Evolutionary conservation across 2,329 filamentous ascomycete genomes (phyloP).

Genomic region (Coleophoma eucalyptorum): DNA sequence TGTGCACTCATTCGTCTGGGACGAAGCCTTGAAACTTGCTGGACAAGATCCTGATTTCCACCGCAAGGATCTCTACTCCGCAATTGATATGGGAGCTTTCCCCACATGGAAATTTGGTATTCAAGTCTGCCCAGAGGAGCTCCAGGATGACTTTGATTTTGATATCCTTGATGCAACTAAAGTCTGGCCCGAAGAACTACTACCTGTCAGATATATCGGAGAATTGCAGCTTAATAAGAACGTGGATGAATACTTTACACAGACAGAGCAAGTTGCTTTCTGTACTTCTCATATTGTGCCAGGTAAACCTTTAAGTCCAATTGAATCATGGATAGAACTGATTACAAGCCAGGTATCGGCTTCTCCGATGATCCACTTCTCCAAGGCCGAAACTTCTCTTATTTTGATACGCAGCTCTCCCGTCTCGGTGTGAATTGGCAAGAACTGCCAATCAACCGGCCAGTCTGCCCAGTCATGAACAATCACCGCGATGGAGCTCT

Average conservation of each 20-base stretch:
- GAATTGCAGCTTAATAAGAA: conserved; percentile 77
- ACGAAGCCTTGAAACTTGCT: conserved; percentile 71
- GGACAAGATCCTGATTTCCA: conserved; percentile 81
- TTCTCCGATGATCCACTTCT: conserved; percentile 72
- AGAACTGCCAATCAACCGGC: conserved; percentile 73
- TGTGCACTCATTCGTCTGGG: conserved; percentile 69
- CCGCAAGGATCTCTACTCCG: conserved; percentile 70
- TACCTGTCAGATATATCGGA: conserved; percentile 75
- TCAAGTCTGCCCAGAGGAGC: conserved; percentile 69
- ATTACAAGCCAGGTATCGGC: conserved; percentile 52
- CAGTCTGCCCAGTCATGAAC: conserved; percentile 72
- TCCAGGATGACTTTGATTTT: conserved; percentile 77
- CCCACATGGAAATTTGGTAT: conserved; percentile 81
- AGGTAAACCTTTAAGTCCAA: conserved; percentile 58
- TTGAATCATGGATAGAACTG: too few species aligned
- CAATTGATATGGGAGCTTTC: conserved; percentile 67
- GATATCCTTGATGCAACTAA: conserved; percentile 85
- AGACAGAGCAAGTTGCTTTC: conserved; percentile 82
- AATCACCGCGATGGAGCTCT: conserved; percentile 72
- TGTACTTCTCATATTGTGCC: conserved; percentile 77
- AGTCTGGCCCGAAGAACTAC: conserved; percentile 75
- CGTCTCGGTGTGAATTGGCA: conserved; percentile 73
- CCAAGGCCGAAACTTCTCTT: conserved; percentile 69
- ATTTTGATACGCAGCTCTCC: conserved; percentile 65
- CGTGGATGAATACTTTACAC: conserved; percentile 75